phyloP scores from a whole-genome alignment of 2,329 filamentous ascomycete genomes.

The Colletotrichum brevisporum region DNA sequence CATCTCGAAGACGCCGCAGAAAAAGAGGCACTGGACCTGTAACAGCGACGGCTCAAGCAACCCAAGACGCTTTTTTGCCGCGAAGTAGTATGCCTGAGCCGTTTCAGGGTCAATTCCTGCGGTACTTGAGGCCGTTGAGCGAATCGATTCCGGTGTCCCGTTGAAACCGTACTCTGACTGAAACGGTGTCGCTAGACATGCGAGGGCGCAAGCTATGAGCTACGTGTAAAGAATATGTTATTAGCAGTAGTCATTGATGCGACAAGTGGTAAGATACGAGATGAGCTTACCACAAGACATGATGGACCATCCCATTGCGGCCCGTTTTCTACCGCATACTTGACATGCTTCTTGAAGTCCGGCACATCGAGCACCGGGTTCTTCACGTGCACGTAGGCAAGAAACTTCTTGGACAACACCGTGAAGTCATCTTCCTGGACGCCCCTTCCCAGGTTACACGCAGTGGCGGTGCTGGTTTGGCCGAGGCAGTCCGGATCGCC shows the following conservation, averaged over 20 bases:
- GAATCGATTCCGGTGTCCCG: slow-evolving; percentile 22
- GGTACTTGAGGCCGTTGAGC: slow-evolving; percentile 2
- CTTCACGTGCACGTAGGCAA: slow-evolving; percentile 51
- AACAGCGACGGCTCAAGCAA: slow-evolving; percentile 47
- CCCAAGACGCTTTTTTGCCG: slow-evolving; percentile 49
- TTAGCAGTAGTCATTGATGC: too few species aligned
- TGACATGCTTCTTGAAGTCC: slow-evolving; percentile 41
- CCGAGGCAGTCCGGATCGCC: slow-evolving; percentile 35
- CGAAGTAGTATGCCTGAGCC: slow-evolving; percentile 46
- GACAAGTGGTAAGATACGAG: too few species aligned
- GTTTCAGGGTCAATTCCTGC: slow-evolving; percentile 22
- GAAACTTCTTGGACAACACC: slow-evolving; percentile 46
- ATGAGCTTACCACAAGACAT: slow-evolving; percentile 48
- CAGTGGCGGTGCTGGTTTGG: background rate
- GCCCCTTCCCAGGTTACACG: slow-evolving; percentile 40
- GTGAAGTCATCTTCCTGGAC: slow-evolving; percentile 48
- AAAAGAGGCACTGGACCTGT: slow-evolving; percentile 49
- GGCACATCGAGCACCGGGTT: slow-evolving; percentile 50
- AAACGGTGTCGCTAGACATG: slow-evolving; percentile 46
- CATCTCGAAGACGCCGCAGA: slow-evolving; percentile 52
- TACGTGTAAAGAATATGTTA: slow-evolving; percentile 15
- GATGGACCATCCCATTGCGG: slow-evolving; percentile 47
- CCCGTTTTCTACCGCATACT: slow-evolving; percentile 44
- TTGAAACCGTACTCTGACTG: slow-evolving; percentile 24
- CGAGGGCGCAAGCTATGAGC: slow-evolving; percentile 51